phyloP scores from a whole-genome alignment of 495 filamentous ascomycete species.

The Talaromyces adpressus region DNA sequence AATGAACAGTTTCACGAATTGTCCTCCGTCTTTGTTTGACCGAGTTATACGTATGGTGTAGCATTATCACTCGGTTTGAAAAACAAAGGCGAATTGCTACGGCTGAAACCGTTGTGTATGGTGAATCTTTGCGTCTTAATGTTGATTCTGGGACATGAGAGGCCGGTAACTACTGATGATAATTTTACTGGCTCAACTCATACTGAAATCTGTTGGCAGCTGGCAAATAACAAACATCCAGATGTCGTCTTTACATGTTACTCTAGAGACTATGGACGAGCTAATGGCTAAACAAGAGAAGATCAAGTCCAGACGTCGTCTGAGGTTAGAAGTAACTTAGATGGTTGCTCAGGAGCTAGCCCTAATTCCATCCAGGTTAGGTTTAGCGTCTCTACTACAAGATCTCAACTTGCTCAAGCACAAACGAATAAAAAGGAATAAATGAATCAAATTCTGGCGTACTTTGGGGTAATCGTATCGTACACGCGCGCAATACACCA shows the following conservation, averaged over 20 bases:
- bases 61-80: background rate
- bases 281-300: background rate
- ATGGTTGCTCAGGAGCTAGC: background rate
- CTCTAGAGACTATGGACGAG: background rate
- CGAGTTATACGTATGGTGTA: background rate
- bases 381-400: background rate
- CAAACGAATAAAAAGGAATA: background rate
- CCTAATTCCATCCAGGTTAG: background rate
- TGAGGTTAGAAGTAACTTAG: too few relatives aligned
- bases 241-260: background rate
- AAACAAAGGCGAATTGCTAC: background rate
- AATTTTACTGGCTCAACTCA: background rate
- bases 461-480: slow-evolving; percentile 1
- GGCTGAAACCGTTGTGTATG: background rate
- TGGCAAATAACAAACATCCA: too few relatives aligned
- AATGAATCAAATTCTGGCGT: background rate
- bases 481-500: slow-evolving; percentile 5
- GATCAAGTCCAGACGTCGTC: background rate
- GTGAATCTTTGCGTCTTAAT: background rate
- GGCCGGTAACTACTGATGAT: background rate
- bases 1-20: background rate
- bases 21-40: background rate
- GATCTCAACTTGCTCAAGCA: background rate
- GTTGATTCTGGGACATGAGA: background rate
- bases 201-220: background rate